These are phyloP conservation scores for Pulchroboletus neoregius DNA, from an alignment of 1,284 basidiomycete genomes.

Conservation along the genomic window DNA sequence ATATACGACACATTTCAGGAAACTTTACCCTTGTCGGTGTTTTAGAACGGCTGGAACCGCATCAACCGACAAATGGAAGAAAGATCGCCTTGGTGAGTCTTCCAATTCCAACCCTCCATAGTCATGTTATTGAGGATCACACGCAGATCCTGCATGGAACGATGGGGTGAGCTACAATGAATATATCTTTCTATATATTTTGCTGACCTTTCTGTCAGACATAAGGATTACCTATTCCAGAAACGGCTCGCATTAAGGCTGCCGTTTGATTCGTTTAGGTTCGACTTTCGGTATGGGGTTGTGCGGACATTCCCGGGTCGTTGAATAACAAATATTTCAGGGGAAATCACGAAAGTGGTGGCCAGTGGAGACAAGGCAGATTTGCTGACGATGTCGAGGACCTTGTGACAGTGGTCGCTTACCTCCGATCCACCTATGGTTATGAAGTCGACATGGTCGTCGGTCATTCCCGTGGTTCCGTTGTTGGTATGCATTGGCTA, in stretches of 20 bases:
- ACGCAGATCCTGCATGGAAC: constrained; percentile 68
- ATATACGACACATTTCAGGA: constrained; percentile 55
- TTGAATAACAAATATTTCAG: constrained; percentile 35
- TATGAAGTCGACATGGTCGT: constrained; percentile 66
- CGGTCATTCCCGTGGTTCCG: constrained; percentile 69
- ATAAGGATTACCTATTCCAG: constrained; percentile 82
- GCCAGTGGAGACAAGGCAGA: constrained; percentile 56
- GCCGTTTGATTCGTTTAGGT: constrained; percentile 76
- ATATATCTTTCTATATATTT: neutral
- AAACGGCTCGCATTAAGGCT: constrained; percentile 64
- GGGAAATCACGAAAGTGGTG: constrained; percentile 71
- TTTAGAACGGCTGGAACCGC: constrained; percentile 56
- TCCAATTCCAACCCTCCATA: neutral
- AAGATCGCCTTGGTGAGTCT: constrained; percentile 64
- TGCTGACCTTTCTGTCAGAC: constrained; percentile 40
- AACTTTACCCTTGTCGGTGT: constrained; percentile 53
- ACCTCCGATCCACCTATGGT: constrained; percentile 53
- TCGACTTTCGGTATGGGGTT: constrained; percentile 73
- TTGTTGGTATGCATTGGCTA: constrained; percentile 65
- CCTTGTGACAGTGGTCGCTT: constrained; percentile 57
- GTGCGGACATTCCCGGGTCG: neutral
- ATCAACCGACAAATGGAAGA: constrained; percentile 48
- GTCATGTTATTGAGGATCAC: constrained; percentile 13
- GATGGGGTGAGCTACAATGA: constrained; percentile 53
- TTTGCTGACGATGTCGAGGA: constrained; percentile 61